Base-by-base conservation (phyloP, 176 grass and related monocot species). In the Oryza meyeriana region DNA sequence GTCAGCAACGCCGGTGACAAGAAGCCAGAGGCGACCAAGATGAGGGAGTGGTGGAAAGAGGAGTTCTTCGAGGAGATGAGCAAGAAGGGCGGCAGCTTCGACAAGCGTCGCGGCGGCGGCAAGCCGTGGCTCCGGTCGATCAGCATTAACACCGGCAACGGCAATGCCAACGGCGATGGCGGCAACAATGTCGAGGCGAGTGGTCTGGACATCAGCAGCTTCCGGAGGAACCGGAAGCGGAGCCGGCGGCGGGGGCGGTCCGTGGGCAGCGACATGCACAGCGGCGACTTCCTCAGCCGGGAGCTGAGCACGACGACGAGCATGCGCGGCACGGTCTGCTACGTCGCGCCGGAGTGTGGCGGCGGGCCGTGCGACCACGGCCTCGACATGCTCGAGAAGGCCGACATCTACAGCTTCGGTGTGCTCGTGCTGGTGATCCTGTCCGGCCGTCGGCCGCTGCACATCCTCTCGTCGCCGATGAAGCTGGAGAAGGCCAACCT, bases 401-500 rank as follows among this genome's bases (percentile, higher is more conserved):
- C 55, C 55, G 55, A 59, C 55, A 59, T 59, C n/a, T 59, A 59
- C 55, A 59, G 55, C 55, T 59, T 59, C 55, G 55, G 55, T n/a
- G 55, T 93, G 10, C 83, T 90, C 28, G 83, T 95, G 42, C 89
- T 98, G 5, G 96, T 98, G 4, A 85, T 95, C 17, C 10, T 98
- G 9, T 98, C 96, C 0, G 96, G 96, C 1, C 76, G 96, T 20
- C 89, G 96, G 33, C 93, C 96, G 16, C 81, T 98, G 63, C 96
- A 95, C 73, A 88, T 98, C 42, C 85, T 98, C 8, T 86, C 96
- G 17, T 98, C 93, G 36, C 96, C 96, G n/a, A 92, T 98, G 77
- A 95, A 89, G 84, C 79, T 98, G 42, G 96, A 98, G 80, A 93
- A 91, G 41, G 91, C 96, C 1, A 98, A 98, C 61, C 92, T 98